Percentiles rank a stretch among this genome's conserved stretches.
Evolutionary conservation across 2,329 filamentous ascomycete species (phyloP).

Genomic region (Sporothrix inflata): DNA sequence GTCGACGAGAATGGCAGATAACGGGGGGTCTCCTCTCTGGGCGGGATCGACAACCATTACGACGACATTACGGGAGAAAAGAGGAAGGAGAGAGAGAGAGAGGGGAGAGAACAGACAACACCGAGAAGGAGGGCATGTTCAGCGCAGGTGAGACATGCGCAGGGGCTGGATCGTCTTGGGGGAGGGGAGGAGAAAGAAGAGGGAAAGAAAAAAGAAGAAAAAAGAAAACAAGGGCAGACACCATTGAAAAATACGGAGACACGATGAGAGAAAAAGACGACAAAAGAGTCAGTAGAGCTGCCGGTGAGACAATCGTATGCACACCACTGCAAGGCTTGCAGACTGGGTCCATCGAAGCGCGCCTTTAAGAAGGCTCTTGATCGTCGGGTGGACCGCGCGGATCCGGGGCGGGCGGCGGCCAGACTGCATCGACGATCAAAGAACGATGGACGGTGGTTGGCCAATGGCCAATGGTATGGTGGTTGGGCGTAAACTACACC

Average conservation of each 20-base stretch:
- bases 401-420: conserved; percentile 14
- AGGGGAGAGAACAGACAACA: background rate
- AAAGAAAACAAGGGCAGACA: background rate
- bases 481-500: background rate
- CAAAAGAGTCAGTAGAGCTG: background rate
- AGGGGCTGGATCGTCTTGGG: background rate
- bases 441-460: background rate
- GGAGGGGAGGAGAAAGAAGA: background rate
- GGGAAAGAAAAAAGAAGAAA: background rate
- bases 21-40: background rate
- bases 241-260: background rate
- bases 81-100: background rate
- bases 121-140: background rate
- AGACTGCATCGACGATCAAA: background rate
- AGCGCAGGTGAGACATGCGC: conserved; percentile 24
- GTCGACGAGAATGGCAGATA: background rate
- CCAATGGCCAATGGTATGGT: background rate
- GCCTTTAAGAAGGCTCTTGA: background rate
- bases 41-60: conserved; percentile 1
- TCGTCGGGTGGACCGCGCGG: background rate
- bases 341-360: background rate
- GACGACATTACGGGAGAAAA: conserved; percentile 9
- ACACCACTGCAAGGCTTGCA: conserved; percentile 23
- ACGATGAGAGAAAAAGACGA: background rate
- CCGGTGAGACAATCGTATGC: conserved; percentile 4